A percentile compares a stretch with the other conserved stretches of the same genome.
phyloP scores from a whole-genome alignment of 495 filamentous ascomycete genomes.

The Aspergillus incahuasiensis region DNA sequence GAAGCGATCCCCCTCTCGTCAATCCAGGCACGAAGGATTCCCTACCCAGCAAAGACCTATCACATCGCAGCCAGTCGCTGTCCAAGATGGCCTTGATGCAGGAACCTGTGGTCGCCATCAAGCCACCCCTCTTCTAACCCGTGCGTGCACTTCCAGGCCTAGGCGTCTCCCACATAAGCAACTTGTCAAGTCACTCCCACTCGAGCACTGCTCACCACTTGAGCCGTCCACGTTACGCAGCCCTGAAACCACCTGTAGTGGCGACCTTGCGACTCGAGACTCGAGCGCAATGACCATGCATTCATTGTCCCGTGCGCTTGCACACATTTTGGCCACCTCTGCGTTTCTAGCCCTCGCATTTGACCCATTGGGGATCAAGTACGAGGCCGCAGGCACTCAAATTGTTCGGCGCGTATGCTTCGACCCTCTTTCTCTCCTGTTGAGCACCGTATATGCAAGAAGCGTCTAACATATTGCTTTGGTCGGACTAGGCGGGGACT shows the following conservation, averaged over 20 bases:
- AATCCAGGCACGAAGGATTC: background rate
- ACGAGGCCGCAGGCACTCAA: conserved; percentile 6
- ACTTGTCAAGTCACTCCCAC: background rate
- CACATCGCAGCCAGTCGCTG: background rate
- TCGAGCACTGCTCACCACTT: background rate
- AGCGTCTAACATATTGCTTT: background rate
- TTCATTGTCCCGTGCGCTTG: background rate
- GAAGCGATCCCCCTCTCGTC: background rate
- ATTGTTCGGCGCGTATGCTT: conserved; percentile 5
- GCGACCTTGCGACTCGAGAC: background rate
- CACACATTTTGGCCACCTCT: conserved; percentile 3
- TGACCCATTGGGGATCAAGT: conserved; percentile 10
- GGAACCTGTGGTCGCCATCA: background rate
- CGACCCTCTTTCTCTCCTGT: background rate
- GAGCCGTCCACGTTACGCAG: background rate
- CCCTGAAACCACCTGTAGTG: background rate
- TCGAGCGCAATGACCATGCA: background rate
- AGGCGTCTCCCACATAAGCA: background rate
- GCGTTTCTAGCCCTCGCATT: conserved; percentile 1
- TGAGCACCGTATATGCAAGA: background rate
- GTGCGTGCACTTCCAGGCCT: background rate
- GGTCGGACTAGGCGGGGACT: background rate
- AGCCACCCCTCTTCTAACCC: background rate
- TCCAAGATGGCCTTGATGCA: background rate
- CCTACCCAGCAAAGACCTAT: background rate